Conservation (phyloP, 805 yeast species). For the Scheffersomyces amazonensis region DNA sequence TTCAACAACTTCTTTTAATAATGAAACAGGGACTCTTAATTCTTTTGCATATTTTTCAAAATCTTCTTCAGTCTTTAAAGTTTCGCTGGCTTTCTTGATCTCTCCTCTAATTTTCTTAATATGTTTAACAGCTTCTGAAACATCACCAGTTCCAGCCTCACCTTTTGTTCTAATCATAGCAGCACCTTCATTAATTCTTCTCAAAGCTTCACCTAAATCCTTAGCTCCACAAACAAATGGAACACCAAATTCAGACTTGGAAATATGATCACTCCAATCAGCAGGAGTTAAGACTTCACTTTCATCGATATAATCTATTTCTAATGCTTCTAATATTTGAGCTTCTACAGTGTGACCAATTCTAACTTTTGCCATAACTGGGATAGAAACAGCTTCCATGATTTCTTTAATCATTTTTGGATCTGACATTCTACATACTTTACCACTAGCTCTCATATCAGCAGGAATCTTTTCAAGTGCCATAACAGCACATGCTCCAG, state of each 20-base stretch:
- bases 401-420: conserved; percentile 75
- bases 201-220: conserved; percentile 76
- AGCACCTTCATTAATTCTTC: conserved; percentile 79
- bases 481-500: conserved; percentile 91
- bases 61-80: conserved; percentile 40
- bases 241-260: conserved; percentile 56
- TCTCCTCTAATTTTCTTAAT: conserved; percentile 58
- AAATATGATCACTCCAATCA: conserved; percentile 63
- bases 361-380: conserved; percentile 84
- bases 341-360: conserved; percentile 85
- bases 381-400: conserved; percentile 67
- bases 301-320: conserved; percentile 79
- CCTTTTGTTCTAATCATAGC: conserved; percentile 88
- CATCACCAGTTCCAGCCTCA: conserved; percentile 88
- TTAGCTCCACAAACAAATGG: conserved; percentile 87
- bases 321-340: conserved; percentile 67
- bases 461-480: conserved; percentile 84
- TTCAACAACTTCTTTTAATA: conserved; percentile 47
- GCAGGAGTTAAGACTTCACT: conserved; percentile 85
- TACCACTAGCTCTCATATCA: conserved; percentile 77
- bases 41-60: conserved; percentile 51
- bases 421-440: conserved; percentile 84
- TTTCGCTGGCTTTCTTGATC: conserved; percentile 43
- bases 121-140: conserved; percentile 78
- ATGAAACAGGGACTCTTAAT: conserved; percentile 56